Base-by-base conservation (phyloP, 495 filamentous ascomycete genomes). In the Aspergillus nidulans region DNA sequence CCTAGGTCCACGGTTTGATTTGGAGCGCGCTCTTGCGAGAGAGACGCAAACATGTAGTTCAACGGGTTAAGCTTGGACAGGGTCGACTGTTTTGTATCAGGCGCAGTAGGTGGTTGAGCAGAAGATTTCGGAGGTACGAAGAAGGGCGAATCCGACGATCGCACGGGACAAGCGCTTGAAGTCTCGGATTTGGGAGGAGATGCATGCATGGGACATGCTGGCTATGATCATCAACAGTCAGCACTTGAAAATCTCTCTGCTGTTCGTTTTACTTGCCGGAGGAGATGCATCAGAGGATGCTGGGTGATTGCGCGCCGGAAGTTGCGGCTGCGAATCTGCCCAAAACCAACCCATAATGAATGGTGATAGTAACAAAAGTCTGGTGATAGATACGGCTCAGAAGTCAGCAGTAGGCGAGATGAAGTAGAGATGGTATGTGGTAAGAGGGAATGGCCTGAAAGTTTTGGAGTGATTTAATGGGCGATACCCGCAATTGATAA, bases 311-410 rank as follows among this genome's bases (percentile, higher is more conserved):
- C 78, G 72, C 41, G 76, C 71, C 57, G 70, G 60, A 43, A 65
- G 49, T 25, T 69, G 75, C 52, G 67, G 69, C 56, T 66, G 68
- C 43, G 81, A 66, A 59, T 98, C 91, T 71, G 91, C 88, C 94
- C 94, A 98, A 62, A 98, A 98, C 95, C 95, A 98, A 58, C 94
- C 94, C 94, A 98, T 97, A 42, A 57, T 67, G 49, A 56, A 46
- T 2, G 12, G 42, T 16, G 3, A 24, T n/a, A n/a, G 3, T 7
- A 49, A 36, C 2, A 34, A 32, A 21, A 19, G n/a, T 19, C 19
- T 20, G 21, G 40, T n/a, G 19, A 6, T 19, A 4, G 21, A 21
- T 13, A 15, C 12, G 36, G 3, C 16, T 41, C n/a, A 7, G 6
- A 41, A 41, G 3, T 18, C 6, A 16, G 5, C 10, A 26, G n/a